These are phyloP conservation scores for Fonsecaea pedrosoi DNA, from an alignment of 2,329 filamentous ascomycete genomes.

Conservation along the genomic window DNA sequence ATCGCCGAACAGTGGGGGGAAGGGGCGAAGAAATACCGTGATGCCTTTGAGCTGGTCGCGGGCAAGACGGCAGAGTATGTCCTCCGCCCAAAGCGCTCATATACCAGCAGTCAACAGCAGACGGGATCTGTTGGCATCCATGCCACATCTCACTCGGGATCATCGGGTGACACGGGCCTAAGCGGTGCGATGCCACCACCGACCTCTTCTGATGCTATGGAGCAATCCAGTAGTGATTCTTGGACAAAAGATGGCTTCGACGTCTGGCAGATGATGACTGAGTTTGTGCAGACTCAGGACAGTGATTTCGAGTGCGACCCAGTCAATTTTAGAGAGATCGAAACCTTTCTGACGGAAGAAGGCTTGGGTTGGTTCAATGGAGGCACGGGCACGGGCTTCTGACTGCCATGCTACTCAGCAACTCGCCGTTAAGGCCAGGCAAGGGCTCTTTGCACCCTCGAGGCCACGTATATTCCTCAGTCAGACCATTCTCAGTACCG, in stretches of 20 bases:
- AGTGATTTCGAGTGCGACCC: conserved; percentile 15
- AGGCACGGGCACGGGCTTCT: conserved; percentile 7
- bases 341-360: conserved; percentile 14
- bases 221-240: background rate
- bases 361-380: conserved; percentile 22
- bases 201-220: background rate
- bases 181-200: conserved; percentile 5
- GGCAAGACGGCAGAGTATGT: conserved; percentile 24
- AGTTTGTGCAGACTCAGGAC: conserved; percentile 17
- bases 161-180: background rate
- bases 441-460: too few species aligned
- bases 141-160: background rate
- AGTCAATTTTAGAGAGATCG: conserved; percentile 18
- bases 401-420: background rate
- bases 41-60: conserved; percentile 22
- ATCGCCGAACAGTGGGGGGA: conserved; percentile 25
- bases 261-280: conserved; percentile 23
- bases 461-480: too few species aligned
- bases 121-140: background rate
- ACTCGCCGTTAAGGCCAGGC: too few species aligned
- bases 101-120: background rate
- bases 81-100: conserved; percentile 8
- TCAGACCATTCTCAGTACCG: too few species aligned
- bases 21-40: conserved; percentile 26
- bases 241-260: conserved; percentile 17